Evolutionary conservation across 768 basidiomycete genomes (phyloP).

Genomic region (Termitomyces eurrhizus): DNA sequence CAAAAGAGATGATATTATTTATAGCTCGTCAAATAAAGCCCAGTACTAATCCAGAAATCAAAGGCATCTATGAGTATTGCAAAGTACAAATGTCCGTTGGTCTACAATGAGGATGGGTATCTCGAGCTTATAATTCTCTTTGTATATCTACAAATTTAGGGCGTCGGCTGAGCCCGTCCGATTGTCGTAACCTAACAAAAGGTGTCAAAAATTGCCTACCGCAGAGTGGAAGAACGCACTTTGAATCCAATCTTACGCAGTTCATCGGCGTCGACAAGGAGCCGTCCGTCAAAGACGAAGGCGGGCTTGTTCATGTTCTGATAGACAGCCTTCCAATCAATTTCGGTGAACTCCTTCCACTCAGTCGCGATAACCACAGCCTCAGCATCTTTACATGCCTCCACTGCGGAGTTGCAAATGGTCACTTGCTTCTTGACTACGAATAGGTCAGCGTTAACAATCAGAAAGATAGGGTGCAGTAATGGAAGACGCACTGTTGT

Average conservation of each 20-base stretch:
- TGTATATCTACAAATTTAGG: slow-evolving; percentile 1
- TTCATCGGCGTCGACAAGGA: slow-evolving; percentile 79
- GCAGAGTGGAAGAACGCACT: slow-evolving; percentile 33
- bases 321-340: slow-evolving; percentile 90
- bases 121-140: neutral
- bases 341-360: slow-evolving; percentile 94
- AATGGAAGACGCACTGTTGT: slow-evolving; percentile 52
- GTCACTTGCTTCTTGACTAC: slow-evolving; percentile 87
- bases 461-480: neutral
- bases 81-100: slow-evolving; percentile 8
- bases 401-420: slow-evolving; percentile 71
- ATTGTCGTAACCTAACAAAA: slow-evolving; percentile 50
- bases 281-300: slow-evolving; percentile 91
- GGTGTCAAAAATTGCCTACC: neutral
- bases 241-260: slow-evolving; percentile 89
- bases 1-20: neutral
- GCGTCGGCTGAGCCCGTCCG: slow-evolving; percentile 33
- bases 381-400: slow-evolving; percentile 86
- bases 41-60: neutral
- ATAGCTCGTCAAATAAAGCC: neutral
- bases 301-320: slow-evolving; percentile 95
- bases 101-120: slow-evolving; percentile 7
- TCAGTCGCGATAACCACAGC: slow-evolving; percentile 96
- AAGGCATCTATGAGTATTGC: slow-evolving; percentile 9
- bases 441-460: neutral